Conservation (phyloP, 805 yeast species). For the Jamesozyma piceae region DNA sequence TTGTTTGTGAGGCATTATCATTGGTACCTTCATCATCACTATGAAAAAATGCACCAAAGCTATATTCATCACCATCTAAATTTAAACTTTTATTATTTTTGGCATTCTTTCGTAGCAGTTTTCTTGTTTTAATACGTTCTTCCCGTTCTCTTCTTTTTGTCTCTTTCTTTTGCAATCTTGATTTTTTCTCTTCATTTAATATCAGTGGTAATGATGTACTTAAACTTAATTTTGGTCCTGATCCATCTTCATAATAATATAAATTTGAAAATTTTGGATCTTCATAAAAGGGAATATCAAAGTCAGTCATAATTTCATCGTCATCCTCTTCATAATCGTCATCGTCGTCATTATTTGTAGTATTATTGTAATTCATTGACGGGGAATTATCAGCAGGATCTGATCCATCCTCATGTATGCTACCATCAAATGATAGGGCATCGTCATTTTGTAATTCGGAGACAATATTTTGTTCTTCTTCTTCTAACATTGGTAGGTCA, state of each 20-base stretch:
- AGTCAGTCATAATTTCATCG: conserved; percentile 28
- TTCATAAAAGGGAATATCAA: conserved; percentile 35
- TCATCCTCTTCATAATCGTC: conserved; percentile 28
- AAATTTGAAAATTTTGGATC: conserved; percentile 32
- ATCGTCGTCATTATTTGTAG: conserved; percentile 15
- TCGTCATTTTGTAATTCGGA: conserved; percentile 27
- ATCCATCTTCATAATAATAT: conserved; percentile 26
- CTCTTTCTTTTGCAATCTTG: conserved; percentile 21
- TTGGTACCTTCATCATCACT: conserved; percentile 21
- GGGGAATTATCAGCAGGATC: conserved; percentile 18
- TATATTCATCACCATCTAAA: conserved; percentile 28
- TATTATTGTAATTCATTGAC: not conserved
- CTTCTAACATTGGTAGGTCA: conserved; percentile 25
- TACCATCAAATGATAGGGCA: conserved; percentile 27
- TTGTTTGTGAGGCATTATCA: conserved; percentile 1
- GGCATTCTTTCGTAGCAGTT: conserved; percentile 14
- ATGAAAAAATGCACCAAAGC: conserved; percentile 28
- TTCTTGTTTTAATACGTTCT: conserved; percentile 25
- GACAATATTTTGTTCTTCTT: conserved; percentile 27
- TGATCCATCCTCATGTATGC: conserved; percentile 27
- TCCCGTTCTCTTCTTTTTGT: conserved; percentile 23
- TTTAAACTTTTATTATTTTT: conserved; percentile 35
- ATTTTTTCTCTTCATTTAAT: conserved; percentile 24
- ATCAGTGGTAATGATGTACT: conserved; percentile 29
- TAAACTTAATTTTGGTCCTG: conserved; percentile 26